Evolutionary conservation across 306 rosid species (phyloP).

Genomic region (Vicia villosa): DNA sequence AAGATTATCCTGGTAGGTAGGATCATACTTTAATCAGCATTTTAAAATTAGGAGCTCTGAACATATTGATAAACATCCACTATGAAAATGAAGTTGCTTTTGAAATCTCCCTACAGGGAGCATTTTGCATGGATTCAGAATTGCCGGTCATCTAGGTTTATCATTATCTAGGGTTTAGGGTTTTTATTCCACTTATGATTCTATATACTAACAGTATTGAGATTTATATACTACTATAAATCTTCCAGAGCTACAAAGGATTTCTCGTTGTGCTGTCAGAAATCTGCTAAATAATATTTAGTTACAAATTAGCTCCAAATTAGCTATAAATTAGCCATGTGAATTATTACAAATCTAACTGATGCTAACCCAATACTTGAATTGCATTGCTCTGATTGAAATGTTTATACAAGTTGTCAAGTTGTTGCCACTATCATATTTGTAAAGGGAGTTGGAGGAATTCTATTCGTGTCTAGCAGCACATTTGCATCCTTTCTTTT

Average conservation of each 20-base stretch:
- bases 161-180: slow-evolving; percentile 71
- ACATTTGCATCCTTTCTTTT: slow-evolving; percentile 68
- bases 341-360: no score
- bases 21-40: slow-evolving; percentile 34
- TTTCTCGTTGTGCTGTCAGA: not conserved
- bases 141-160: slow-evolving; percentile 91
- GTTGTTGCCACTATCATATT: slow-evolving; percentile 53
- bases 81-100: slow-evolving; percentile 37
- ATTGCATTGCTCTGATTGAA: no score
- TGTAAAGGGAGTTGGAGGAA: slow-evolving; percentile 80
- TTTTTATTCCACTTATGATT: not conserved
- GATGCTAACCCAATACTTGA: no score
- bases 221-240: not conserved
- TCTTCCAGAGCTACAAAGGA: not conserved
- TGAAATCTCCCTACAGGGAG: slow-evolving; percentile 60
- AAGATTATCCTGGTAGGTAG: slow-evolving; percentile 87
- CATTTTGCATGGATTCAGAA: slow-evolving; percentile 90
- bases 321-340: no score
- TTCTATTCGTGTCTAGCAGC: slow-evolving; percentile 73
- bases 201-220: not conserved
- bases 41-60: slow-evolving; percentile 32
- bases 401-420: slow-evolving; percentile 39
- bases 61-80: slow-evolving; percentile 30
- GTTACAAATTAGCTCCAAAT: no score
- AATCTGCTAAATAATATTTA: not conserved